These are phyloP conservation scores for Endocalyx cinctus DNA, from an alignment of 2,329 filamentous ascomycete genomes.

Conservation along the genomic window DNA sequence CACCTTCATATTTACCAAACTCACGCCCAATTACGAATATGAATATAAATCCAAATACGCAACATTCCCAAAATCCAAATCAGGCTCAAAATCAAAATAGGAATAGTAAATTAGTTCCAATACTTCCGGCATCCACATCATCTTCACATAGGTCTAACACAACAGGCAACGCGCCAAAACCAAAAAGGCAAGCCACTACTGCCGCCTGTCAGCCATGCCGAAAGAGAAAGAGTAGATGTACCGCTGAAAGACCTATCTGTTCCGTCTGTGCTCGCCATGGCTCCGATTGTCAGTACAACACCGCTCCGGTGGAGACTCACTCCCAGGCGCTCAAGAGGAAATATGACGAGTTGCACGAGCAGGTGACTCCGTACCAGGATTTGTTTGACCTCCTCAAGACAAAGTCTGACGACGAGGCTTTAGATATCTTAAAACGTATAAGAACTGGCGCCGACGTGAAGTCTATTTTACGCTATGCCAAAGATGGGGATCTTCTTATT, in stretches of 20 bases:
- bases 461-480: constrained; percentile 29
- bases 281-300: background rate
- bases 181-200: background rate
- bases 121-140: too few species aligned
- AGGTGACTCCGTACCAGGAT: background rate
- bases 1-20: too few species aligned
- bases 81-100: too few species aligned
- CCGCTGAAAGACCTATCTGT: background rate
- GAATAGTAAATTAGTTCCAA: too few species aligned
- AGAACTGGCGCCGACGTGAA: constrained; percentile 27
- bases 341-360: background rate
- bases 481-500: constrained; percentile 31
- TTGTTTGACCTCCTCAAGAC: background rate
- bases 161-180: too few species aligned
- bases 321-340: background rate
- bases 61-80: too few species aligned
- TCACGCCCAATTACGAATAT: too few species aligned
- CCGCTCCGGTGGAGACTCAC: background rate
- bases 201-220: background rate
- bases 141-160: too few species aligned
- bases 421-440: constrained; percentile 29
- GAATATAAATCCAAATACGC: too few species aligned
- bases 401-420: constrained; percentile 24
- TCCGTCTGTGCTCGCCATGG: background rate
- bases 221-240: background rate